phyloP scores from a whole-genome alignment of 352 stramenopile genomes.

The Chrysophaeum taylorii region DNA sequence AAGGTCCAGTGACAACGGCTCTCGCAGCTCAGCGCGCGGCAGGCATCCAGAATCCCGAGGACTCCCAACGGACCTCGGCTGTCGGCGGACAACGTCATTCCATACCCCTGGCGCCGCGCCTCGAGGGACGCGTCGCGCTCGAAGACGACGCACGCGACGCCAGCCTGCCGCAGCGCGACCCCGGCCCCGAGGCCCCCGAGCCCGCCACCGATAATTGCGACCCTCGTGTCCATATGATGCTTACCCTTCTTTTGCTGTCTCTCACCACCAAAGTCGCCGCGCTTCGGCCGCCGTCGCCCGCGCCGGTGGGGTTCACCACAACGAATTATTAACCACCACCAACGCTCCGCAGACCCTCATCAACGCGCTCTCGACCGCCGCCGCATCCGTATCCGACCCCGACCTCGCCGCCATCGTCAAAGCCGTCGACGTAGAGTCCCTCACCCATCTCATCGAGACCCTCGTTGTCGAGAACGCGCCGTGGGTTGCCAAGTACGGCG shows the following conservation, averaged over 20 bases:
- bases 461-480: neutral
- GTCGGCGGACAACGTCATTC: conserved; percentile 13
- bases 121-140: conserved; percentile 15
- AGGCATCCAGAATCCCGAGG: conserved; percentile 16
- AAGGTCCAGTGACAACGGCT: conserved; percentile 14
- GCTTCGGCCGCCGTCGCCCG: too few relatives aligned
- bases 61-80: conserved; percentile 9
- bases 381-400: too few relatives aligned
- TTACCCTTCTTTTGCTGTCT: neutral
- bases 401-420: too few relatives aligned
- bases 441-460: too few relatives aligned
- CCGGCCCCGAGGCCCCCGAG: conserved; percentile 11
- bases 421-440: too few relatives aligned
- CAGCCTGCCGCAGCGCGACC: neutral
- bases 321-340: too few relatives aligned
- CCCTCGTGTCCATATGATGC: neutral
- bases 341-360: too few relatives aligned
- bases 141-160: neutral
- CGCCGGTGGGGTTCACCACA: too few relatives aligned
- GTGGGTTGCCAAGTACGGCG: neutral
- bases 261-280: too few relatives aligned
- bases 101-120: conserved; percentile 11
- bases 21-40: conserved; percentile 7
- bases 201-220: neutral
- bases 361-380: too few relatives aligned